Evolutionary conservation across 108 stramenopile species (phyloP).

Genomic region (Nitzschia sp.): DNA sequence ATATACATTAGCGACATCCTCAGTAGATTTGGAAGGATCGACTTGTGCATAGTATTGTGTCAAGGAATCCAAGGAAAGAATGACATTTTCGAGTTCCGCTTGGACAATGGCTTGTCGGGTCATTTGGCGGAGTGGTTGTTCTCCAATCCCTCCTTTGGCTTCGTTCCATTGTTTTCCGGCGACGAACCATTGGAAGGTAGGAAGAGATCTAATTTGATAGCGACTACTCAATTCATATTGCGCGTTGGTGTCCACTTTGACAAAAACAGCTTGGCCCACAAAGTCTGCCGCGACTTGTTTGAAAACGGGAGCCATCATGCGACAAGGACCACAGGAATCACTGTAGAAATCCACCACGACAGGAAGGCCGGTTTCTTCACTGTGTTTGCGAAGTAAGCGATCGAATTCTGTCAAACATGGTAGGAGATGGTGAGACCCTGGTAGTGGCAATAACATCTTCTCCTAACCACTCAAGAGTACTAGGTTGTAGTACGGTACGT

Average conservation of each 20-base stretch:
- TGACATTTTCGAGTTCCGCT: constrained; percentile 73
- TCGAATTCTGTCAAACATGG: no score
- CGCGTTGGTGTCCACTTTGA: constrained; percentile 88
- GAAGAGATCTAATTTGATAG: constrained; percentile 79
- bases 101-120: constrained; percentile 60
- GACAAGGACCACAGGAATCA: constrained; percentile 76
- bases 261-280: constrained; percentile 86
- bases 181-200: constrained; percentile 89
- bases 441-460: no score
- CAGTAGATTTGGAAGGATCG: constrained; percentile 63
- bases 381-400: constrained; percentile 80
- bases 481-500: no score
- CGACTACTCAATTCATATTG: constrained; percentile 63
- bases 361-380: constrained; percentile 84
- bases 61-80: constrained; percentile 56
- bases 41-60: constrained; percentile 63
- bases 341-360: constrained; percentile 92
- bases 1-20: constrained; percentile 75
- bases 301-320: constrained; percentile 93
- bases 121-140: constrained; percentile 74
- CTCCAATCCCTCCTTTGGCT: constrained; percentile 86
- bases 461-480: no score
- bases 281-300: constrained; percentile 86
- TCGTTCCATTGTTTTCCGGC: constrained; percentile 69
- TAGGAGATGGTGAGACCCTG: no score